phyloP scores from a whole-genome alignment of 352 stramenopile species.

The Pythium pyrilobum region DNA sequence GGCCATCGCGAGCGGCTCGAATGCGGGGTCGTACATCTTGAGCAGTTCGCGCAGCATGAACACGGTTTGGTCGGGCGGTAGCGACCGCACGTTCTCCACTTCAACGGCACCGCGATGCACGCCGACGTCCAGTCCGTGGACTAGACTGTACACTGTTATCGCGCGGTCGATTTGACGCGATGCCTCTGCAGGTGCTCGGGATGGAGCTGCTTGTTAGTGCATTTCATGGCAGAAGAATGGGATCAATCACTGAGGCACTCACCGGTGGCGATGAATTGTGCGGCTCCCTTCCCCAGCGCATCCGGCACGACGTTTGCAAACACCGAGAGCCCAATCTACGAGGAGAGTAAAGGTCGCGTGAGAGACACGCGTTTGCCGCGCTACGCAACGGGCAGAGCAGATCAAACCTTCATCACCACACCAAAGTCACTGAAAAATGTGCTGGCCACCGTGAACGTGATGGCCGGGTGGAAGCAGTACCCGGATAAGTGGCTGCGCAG shows the following conservation, averaged over 20 bases:
- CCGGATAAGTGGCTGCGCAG: not conserved
- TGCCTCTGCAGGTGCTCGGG: too few relatives aligned
- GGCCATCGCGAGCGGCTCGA: constrained; percentile 16
- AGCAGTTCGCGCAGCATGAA: constrained; percentile 14
- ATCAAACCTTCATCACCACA: not conserved
- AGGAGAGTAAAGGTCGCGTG: not conserved
- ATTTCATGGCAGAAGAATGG: not conserved
- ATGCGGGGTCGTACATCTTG: not conserved
- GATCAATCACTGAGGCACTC: too few relatives aligned
- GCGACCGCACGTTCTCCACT: not conserved
- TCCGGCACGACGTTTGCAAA: not conserved
- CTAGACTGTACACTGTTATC: not conserved
- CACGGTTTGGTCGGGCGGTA: constrained; percentile 9
- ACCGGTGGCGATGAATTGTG: not conserved
- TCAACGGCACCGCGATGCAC: not conserved
- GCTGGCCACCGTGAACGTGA: not conserved
- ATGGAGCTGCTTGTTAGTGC: too few relatives aligned
- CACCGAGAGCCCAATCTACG: not conserved
- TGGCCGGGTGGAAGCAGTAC: not conserved
- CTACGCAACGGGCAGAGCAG: too few relatives aligned
- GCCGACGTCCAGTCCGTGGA: not conserved
- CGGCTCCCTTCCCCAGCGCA: not conserved
- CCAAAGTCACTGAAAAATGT: not conserved
- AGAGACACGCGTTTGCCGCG: not conserved
- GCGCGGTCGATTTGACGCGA: not conserved